A percentile compares a stretch with the other conserved stretches of the same genome.
Conservation (phyloP, 2,329 filamentous ascomycete genomes). For the Fusarium denticulatum region DNA sequence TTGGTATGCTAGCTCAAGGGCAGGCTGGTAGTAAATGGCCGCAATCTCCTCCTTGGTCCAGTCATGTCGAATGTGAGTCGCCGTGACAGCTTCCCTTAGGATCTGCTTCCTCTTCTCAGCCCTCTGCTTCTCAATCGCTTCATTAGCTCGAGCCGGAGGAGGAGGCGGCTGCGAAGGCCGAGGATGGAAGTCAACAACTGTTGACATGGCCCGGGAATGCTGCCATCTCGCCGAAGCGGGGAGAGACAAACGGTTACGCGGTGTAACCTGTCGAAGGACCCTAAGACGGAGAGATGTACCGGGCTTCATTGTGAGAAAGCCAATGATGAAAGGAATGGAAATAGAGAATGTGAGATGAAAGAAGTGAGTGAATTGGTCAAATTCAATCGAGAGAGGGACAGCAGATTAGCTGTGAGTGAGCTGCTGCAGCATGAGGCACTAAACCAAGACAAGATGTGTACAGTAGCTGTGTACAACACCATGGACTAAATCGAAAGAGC, state of each 20-base stretch:
- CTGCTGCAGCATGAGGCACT: conserved; percentile 20
- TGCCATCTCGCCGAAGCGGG: conserved; percentile 39
- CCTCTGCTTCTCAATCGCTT: conserved; percentile 38
- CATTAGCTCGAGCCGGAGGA: conserved; percentile 30
- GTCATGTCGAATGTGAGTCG: conserved; percentile 70
- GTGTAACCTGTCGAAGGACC: conserved; percentile 27
- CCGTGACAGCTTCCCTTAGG: conserved; percentile 65
- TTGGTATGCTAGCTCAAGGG: conserved; percentile 81
- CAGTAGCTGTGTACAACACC: conserved; percentile 18
- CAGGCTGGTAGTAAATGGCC: conserved; percentile 81
- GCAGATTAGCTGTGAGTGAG: conserved; percentile 3
- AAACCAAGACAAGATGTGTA: conserved; percentile 22
- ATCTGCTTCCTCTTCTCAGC: conserved; percentile 46
- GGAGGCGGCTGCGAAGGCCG: conserved; percentile 37
- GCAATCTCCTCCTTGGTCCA: conserved; percentile 87
- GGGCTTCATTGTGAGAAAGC: conserved; percentile 26
- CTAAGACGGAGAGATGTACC: conserved; percentile 29
- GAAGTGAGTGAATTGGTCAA: conserved; percentile 13
- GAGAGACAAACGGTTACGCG: conserved; percentile 9
- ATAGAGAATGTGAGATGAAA: conserved; percentile 3
- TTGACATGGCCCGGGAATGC: conserved; percentile 38
- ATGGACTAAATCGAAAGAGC: background rate
- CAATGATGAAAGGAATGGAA: background rate
- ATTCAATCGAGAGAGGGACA: background rate
- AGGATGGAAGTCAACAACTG: conserved; percentile 41